A percentile compares a stretch with the other conserved stretches of the same genome.
Conservation (phyloP, 23 red algal species). For the Gracilaria caudata region DNA sequence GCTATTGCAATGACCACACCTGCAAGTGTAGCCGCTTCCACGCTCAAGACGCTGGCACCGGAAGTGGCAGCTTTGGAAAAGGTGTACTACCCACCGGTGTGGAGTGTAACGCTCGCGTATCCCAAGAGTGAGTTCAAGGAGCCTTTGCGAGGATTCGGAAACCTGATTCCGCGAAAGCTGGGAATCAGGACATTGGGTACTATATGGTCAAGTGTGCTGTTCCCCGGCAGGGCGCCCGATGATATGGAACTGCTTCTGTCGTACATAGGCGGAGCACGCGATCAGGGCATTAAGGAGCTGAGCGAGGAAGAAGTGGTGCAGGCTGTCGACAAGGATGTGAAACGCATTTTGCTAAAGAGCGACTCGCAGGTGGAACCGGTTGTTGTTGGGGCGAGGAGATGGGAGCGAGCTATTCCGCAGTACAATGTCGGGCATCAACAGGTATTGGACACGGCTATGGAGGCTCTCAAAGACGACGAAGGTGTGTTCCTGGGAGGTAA, state of each 20-base stretch:
- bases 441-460: constrained; percentile 37
- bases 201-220: constrained; percentile 94
- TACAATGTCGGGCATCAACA: constrained; percentile 73
- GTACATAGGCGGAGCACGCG: constrained; percentile 94
- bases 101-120: constrained; percentile 89
- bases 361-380: constrained; percentile 45
- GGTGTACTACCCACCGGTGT: constrained; percentile 84
- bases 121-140: constrained; percentile 63
- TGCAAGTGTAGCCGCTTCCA: constrained; percentile 57
- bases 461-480: constrained; percentile 33
- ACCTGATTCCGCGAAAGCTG: constrained; percentile 88
- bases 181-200: constrained; percentile 92
- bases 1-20: constrained; percentile 85
- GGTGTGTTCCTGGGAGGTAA: constrained; percentile 94
- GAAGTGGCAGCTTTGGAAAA: constrained; percentile 45
- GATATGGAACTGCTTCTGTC: constrained; percentile 84
- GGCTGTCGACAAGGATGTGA: constrained; percentile 80
- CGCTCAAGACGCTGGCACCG: constrained; percentile 50
- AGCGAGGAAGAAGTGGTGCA: constrained; percentile 73
- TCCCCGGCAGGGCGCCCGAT: constrained; percentile 86
- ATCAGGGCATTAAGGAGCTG: constrained; percentile 69
- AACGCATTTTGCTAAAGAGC: constrained; percentile 79
- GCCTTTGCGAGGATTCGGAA: constrained; percentile 89
- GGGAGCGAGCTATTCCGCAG: constrained; percentile 94
- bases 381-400: constrained; percentile 82